A percentile compares a stretch with the other conserved stretches of the same genome.
Conservation (phyloP, 2,329 filamentous ascomycete genomes). For the Fusarium veterinarium region DNA sequence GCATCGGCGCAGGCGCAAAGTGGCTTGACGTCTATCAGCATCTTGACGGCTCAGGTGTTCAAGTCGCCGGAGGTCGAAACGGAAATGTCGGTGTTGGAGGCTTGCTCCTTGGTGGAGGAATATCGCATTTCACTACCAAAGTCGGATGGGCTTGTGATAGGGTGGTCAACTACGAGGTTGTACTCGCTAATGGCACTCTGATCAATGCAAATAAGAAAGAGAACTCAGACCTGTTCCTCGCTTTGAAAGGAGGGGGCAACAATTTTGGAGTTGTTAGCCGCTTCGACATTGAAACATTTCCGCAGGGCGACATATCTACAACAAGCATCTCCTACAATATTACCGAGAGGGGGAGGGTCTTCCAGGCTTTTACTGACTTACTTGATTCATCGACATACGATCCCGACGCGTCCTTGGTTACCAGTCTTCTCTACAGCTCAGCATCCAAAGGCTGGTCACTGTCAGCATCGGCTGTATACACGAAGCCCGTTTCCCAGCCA, state of each 20-base stretch:
- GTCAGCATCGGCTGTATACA: neutral
- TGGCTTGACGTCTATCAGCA: constrained; percentile 5
- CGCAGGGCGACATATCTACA: neutral
- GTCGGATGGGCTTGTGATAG: constrained; percentile 6
- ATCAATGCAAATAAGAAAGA: neutral
- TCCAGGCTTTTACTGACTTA: neutral
- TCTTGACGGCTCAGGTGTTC: neutral
- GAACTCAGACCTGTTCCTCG: neutral
- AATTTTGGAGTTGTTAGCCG: constrained; percentile 2
- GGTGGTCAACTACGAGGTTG: neutral
- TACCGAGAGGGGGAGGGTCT: accelerated
- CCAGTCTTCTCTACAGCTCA: neutral
- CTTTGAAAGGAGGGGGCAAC: constrained; percentile 4
- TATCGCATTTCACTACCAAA: constrained; percentile 4
- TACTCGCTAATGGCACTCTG: neutral
- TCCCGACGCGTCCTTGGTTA: neutral
- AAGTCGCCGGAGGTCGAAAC: constrained; percentile 2
- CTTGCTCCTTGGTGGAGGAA: neutral
- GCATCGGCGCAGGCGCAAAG: constrained; percentile 3
- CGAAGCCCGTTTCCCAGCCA: neutral
- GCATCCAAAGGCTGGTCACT: neutral
- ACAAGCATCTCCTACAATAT: neutral
- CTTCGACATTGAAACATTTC: neutral
- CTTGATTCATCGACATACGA: neutral
- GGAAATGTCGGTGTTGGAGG: constrained; percentile 12